These are phyloP conservation scores for Aspergillus floridensis DNA, from an alignment of 2,329 filamentous ascomycete genomes.

Conservation along the genomic window DNA sequence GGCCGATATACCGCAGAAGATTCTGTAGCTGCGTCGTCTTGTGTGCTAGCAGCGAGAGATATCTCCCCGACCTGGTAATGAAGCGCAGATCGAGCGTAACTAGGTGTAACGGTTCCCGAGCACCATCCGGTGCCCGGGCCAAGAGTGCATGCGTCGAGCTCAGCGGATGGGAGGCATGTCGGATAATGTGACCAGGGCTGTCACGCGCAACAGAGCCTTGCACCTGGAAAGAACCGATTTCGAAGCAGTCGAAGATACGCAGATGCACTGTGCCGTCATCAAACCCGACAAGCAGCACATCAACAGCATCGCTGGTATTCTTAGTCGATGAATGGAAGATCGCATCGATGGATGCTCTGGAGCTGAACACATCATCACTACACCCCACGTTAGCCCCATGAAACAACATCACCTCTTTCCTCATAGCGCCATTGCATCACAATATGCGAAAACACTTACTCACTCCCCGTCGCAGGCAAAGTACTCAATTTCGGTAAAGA, in stretches of 20 bases:
- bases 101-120: conserved; percentile 53
- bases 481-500: conserved; percentile 74
- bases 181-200: conserved; percentile 43
- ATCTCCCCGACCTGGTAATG: conserved; percentile 69
- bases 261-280: conserved; percentile 70
- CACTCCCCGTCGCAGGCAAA: conserved; percentile 64
- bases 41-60: conserved; percentile 78
- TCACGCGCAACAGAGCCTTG: conserved; percentile 38
- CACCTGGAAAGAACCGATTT: conserved; percentile 61
- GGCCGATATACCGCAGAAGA: conserved; percentile 76
- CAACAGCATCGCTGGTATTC: conserved; percentile 69
- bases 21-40: conserved; percentile 88
- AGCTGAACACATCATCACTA: conserved; percentile 63
- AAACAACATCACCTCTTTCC: not conserved
- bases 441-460: conserved; percentile 31
- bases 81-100: conserved; percentile 81
- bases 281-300: conserved; percentile 73
- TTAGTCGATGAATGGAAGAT: conserved; percentile 63
- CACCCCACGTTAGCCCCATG: conserved; percentile 23
- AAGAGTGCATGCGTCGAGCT: conserved; percentile 75
- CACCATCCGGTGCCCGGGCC: conserved; percentile 36
- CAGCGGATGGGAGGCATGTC: conserved; percentile 69
- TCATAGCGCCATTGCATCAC: not conserved
- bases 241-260: conserved; percentile 81
- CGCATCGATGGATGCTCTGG: conserved; percentile 65